Percentiles rank a stretch among this genome's conserved stretches.
Conservation (phyloP, 371 early-diverging fungal species). For the Mucor sp. region DNA sequence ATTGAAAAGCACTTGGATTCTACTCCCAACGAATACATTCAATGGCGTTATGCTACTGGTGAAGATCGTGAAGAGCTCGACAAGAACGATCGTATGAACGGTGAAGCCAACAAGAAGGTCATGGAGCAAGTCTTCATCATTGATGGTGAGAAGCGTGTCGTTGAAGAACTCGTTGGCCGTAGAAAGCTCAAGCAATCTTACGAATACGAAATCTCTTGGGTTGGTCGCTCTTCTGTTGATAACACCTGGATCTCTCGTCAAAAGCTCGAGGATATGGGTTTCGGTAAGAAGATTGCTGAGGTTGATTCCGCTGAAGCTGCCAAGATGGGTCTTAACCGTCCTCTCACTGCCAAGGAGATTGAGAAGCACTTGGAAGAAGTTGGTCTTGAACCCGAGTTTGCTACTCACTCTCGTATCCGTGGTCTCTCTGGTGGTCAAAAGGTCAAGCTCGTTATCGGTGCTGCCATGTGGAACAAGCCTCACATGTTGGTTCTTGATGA, state of each 20-base stretch:
- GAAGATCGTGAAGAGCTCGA: conserved; percentile 82
- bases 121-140: conserved; percentile 65
- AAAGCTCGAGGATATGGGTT: conserved; percentile 70
- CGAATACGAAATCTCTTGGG: conserved; percentile 70
- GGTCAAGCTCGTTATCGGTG: conserved; percentile 87
- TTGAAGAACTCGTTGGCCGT: conserved; percentile 65
- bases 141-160: conserved; percentile 65
- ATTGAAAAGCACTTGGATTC: conserved; percentile 79
- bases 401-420: conserved; percentile 82
- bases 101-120: conserved; percentile 66
- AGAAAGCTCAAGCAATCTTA: conserved; percentile 72
- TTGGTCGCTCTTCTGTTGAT: conserved; percentile 61
- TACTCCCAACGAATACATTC: conserved; percentile 84
- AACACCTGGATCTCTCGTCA: conserved; percentile 77
- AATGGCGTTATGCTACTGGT: conserved; percentile 84
- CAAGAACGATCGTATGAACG: conserved; percentile 62
- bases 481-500: conserved; percentile 91
- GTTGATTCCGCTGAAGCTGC: conserved; percentile 70
- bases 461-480: conserved; percentile 84
- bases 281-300: conserved; percentile 67
- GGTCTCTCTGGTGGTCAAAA: conserved; percentile 93
- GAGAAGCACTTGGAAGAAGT: conserved; percentile 73
- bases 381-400: conserved; percentile 73
- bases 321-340: conserved; percentile 65
- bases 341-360: conserved; percentile 66